These are phyloP conservation scores for Chaetomiaceae sp. DNA, from an alignment of 2,329 filamentous ascomycete genomes.

Conservation along the genomic window DNA sequence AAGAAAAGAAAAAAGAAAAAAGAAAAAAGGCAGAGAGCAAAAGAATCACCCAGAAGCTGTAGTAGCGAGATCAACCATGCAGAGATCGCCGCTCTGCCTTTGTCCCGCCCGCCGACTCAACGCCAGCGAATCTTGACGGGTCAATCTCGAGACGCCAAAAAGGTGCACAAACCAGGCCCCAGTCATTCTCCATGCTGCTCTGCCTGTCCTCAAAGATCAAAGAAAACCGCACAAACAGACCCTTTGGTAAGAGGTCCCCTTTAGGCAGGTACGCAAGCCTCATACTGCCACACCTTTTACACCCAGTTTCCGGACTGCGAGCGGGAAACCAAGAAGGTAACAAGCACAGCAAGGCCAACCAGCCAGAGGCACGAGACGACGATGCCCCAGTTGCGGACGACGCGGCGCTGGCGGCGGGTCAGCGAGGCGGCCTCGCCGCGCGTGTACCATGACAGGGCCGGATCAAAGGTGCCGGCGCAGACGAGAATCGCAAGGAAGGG, in stretches of 20 bases:
- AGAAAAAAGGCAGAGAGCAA: not conserved
- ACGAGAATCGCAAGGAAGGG: slow-evolving; percentile 45
- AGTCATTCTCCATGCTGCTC: too few relatives aligned
- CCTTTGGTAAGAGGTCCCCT: too few relatives aligned
- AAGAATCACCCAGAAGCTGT: not conserved
- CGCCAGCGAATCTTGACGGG: too few relatives aligned
- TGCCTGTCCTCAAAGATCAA: too few relatives aligned
- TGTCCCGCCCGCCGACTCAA: too few relatives aligned
- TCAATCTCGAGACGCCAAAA: too few relatives aligned
- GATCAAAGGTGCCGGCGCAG: slow-evolving; percentile 41
- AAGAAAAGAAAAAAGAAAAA: not conserved
- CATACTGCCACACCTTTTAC: too few relatives aligned
- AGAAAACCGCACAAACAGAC: too few relatives aligned
- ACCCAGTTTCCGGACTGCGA: too few relatives aligned
- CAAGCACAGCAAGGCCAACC: not conserved
- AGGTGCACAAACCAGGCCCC: too few relatives aligned
- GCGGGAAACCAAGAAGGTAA: not conserved
- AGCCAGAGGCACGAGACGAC: slow-evolving; percentile 12
- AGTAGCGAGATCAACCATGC: not conserved
- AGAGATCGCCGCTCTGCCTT: too few relatives aligned
- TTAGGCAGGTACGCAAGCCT: too few relatives aligned
- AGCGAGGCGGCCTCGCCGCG: slow-evolving; percentile 35
- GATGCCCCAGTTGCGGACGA: slow-evolving; percentile 1
- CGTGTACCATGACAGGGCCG: slow-evolving; percentile 45
- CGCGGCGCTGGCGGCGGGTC: slow-evolving; percentile 15